A percentile compares a stretch with the other conserved stretches of the same genome.
These are phyloP conservation scores for Auxenochlorella pyrenoidosa DNA, from an alignment of 139 green algal genomes.

Conservation along the genomic window DNA sequence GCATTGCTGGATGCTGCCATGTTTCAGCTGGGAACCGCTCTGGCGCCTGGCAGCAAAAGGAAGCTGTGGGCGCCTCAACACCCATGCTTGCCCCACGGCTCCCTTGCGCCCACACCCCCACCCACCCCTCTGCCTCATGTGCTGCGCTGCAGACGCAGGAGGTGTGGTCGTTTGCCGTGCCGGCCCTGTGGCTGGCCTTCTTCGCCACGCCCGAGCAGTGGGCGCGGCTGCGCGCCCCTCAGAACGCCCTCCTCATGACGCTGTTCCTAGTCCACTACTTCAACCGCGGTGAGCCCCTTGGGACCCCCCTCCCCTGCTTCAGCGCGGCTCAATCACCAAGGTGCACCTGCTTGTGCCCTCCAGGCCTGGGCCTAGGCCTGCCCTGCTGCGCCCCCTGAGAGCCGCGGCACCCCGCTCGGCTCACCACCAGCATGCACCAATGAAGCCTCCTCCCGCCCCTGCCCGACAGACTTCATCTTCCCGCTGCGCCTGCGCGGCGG, in stretches of 20 bases:
- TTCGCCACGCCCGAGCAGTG: conserved; percentile 37
- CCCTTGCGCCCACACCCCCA: no score
- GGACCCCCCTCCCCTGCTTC: background rate
- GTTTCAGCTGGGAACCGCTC: no score
- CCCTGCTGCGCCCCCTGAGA: background rate
- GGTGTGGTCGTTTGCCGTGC: conserved; percentile 48
- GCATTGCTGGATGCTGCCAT: no score
- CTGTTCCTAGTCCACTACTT: conserved; percentile 58
- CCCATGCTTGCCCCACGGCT: no score
- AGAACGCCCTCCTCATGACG: conserved; percentile 38
- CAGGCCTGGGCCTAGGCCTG: background rate
- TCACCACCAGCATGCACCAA: no score
- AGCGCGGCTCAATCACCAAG: no score
- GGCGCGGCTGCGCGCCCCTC: conserved; percentile 7
- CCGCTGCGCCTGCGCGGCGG: conserved; percentile 57
- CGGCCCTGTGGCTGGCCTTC: conserved; percentile 32
- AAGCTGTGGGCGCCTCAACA: no score
- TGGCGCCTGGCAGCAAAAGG: no score
- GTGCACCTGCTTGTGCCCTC: no score
- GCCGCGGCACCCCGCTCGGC: no score
- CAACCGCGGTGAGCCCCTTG: conserved; percentile 10
- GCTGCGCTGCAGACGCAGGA: conserved; percentile 43
- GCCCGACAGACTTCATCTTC: conserved; percentile 60
- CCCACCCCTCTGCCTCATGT: background rate
- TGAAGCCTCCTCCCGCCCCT: no score